Percentiles rank a stretch among this genome's conserved stretches.
Conservation (phyloP, 495 filamentous ascomycete species). For the Hypoxylon rickii region DNA sequence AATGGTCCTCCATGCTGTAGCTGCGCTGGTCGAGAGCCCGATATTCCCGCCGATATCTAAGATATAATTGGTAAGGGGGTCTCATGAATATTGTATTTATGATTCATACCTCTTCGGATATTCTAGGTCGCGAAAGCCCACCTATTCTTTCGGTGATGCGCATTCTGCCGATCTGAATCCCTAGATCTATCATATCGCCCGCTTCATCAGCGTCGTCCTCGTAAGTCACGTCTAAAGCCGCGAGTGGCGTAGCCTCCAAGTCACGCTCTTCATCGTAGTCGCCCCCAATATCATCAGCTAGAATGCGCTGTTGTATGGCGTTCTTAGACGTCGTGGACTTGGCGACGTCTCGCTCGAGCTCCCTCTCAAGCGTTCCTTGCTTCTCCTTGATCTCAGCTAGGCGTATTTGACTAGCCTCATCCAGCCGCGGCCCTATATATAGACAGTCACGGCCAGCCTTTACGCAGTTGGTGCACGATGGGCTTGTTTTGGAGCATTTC, state of each 20-base stretch:
- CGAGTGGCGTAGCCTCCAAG: slow-evolving; percentile 59
- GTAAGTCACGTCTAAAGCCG: slow-evolving; percentile 64
- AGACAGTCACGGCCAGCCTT: slow-evolving; percentile 66
- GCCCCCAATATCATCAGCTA: slow-evolving; percentile 53
- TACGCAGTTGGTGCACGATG: slow-evolving; percentile 69
- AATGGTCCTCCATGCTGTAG: slow-evolving; percentile 20
- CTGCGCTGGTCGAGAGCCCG: slow-evolving; percentile 13
- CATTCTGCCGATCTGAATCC: slow-evolving; percentile 70
- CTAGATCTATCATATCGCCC: slow-evolving; percentile 71
- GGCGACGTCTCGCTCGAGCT: slow-evolving; percentile 60
- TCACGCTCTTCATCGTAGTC: slow-evolving; percentile 54
- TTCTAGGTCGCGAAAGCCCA: slow-evolving; percentile 59
- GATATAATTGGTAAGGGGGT: slow-evolving; percentile 4
- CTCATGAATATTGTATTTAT: too few species aligned
- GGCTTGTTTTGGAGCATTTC: slow-evolving; percentile 75
- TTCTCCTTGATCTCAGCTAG: slow-evolving; percentile 73
- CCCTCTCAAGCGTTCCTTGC: slow-evolving; percentile 65
- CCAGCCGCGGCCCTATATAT: slow-evolving; percentile 64
- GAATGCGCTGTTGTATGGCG: slow-evolving; percentile 39
- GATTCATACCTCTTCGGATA: slow-evolving; percentile 71
- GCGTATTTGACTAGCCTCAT: slow-evolving; percentile 62
- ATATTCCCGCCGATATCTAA: slow-evolving; percentile 40
- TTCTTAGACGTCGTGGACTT: slow-evolving; percentile 38
- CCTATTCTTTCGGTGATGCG: slow-evolving; percentile 75
- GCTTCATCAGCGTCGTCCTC: slow-evolving; percentile 63